Percentiles rank a stretch among this genome's conserved stretches.
phyloP scores from a whole-genome alignment of 768 basidiomycete species.

The Tulasnella sp. region DNA sequence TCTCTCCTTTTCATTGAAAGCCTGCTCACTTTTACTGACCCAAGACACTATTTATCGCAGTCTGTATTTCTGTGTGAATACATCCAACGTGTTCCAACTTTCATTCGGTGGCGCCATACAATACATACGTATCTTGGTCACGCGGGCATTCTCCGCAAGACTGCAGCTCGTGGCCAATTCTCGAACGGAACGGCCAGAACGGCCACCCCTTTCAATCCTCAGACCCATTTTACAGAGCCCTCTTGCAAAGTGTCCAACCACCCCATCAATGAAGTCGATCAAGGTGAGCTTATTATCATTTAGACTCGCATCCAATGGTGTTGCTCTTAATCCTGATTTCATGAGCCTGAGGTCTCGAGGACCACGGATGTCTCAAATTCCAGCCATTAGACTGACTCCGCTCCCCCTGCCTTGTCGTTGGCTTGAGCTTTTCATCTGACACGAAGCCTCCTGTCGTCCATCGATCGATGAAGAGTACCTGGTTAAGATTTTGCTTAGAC shows the following conservation, averaged over 20 bases:
- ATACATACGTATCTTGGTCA: too few species aligned
- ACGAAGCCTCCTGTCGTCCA: neutral
- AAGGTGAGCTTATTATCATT: neutral
- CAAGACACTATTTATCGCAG: too few species aligned
- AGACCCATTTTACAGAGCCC: too few species aligned
- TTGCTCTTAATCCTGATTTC: slow-evolving; percentile 21
- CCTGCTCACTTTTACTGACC: too few species aligned
- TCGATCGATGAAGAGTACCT: neutral
- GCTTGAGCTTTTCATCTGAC: neutral
- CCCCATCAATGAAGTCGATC: neutral
- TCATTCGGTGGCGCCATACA: too few species aligned
- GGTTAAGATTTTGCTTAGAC: neutral
- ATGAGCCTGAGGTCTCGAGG: slow-evolving; percentile 27
- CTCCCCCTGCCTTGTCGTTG: neutral
- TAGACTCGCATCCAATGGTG: neutral
- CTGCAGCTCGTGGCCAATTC: neutral
- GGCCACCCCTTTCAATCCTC: too few species aligned
- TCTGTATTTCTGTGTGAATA: too few species aligned
- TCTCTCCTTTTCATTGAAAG: neutral
- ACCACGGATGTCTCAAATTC: slow-evolving; percentile 20
- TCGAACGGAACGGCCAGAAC: neutral
- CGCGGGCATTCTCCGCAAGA: too few species aligned
- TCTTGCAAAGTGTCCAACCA: neutral
- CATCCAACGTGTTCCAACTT: too few species aligned
- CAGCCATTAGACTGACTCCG: slow-evolving; percentile 19